phyloP scores from a whole-genome alignment of 768 basidiomycete species.

The Leccinum sublutescens region DNA sequence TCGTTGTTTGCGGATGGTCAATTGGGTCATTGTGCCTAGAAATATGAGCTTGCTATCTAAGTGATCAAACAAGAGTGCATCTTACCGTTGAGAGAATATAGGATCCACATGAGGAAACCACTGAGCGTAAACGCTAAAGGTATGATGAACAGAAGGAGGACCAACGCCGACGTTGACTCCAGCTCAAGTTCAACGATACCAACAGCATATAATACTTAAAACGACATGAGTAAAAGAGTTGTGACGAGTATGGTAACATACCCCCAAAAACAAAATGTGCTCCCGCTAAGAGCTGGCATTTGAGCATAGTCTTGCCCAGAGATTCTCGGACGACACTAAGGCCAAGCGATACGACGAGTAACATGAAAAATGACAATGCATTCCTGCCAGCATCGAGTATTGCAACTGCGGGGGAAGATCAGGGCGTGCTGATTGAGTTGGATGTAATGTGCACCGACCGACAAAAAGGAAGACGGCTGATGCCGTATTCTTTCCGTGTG shows the following conservation, averaged over 20 bases:
- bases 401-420: slow-evolving; percentile 56
- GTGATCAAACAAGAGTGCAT: slow-evolving; percentile 3
- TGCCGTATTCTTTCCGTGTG: slow-evolving; percentile 68
- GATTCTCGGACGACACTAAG: slow-evolving; percentile 89
- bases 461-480: slow-evolving; percentile 92
- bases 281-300: slow-evolving; percentile 74
- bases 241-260: slow-evolving; percentile 37
- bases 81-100: slow-evolving; percentile 84
- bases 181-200: slow-evolving; percentile 93
- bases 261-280: slow-evolving; percentile 95
- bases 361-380: slow-evolving; percentile 91
- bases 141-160: slow-evolving; percentile 87
- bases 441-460: slow-evolving; percentile 45
- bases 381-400: slow-evolving; percentile 94
- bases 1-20: slow-evolving; percentile 80
- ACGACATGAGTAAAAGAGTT: slow-evolving; percentile 9
- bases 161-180: slow-evolving; percentile 83
- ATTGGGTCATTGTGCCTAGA: slow-evolving; percentile 83
- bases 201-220: slow-evolving; percentile 81
- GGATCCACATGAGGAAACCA: slow-evolving; percentile 93
- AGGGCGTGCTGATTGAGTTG: not conserved
- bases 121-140: slow-evolving; percentile 96
- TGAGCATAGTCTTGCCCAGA: slow-evolving; percentile 80
- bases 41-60: slow-evolving; percentile 9
- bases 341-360: slow-evolving; percentile 89